Conservation (phyloP, 495 filamentous ascomycete genomes). For the Trypethelium eluteriae region DNA sequence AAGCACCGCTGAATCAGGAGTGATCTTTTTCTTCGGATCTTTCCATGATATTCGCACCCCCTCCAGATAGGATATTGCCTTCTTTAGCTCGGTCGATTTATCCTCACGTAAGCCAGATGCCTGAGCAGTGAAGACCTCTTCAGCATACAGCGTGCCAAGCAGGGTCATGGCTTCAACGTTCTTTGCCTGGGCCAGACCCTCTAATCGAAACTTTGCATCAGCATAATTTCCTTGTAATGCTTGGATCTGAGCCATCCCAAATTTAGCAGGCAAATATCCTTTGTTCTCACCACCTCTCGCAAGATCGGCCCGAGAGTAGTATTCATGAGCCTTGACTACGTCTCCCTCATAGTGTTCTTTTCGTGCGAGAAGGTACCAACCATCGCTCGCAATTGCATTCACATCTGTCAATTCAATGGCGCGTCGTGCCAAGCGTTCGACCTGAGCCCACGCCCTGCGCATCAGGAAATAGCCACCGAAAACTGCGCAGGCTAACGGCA, state of each 20-base stretch:
- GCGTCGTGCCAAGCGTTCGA: conserved; percentile 80
- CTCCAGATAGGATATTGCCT: conserved; percentile 75
- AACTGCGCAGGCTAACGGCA: conserved; percentile 79
- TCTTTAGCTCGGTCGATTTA: conserved; percentile 70
- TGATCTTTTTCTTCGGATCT: conserved; percentile 70
- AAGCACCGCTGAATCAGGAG: conserved; percentile 77
- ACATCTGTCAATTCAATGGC: conserved; percentile 94
- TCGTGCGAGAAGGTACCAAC: conserved; percentile 86
- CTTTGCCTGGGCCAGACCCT: conserved; percentile 63
- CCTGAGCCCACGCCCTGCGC: conserved; percentile 63
- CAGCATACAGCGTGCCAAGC: conserved; percentile 80
- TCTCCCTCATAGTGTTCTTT: conserved; percentile 76
- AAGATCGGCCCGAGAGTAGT: conserved; percentile 79
- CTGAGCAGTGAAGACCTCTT: conserved; percentile 81
- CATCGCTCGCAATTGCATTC: conserved; percentile 89
- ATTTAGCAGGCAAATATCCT: conserved; percentile 85
- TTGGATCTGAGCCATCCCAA: conserved; percentile 81
- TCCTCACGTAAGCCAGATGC: conserved; percentile 70
- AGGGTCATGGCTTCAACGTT: conserved; percentile 87
- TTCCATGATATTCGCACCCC: conserved; percentile 84
- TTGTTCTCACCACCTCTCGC: conserved; percentile 79
- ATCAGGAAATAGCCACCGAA: conserved; percentile 85
- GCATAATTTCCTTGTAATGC: conserved; percentile 76
- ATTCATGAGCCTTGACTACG: conserved; percentile 61
- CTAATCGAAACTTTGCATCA: conserved; percentile 84